A percentile compares a stretch with the other conserved stretches of the same genome.
Evolutionary conservation across 345 rosid species (phyloP).

Genomic region (Hibiscus mutabilis): DNA sequence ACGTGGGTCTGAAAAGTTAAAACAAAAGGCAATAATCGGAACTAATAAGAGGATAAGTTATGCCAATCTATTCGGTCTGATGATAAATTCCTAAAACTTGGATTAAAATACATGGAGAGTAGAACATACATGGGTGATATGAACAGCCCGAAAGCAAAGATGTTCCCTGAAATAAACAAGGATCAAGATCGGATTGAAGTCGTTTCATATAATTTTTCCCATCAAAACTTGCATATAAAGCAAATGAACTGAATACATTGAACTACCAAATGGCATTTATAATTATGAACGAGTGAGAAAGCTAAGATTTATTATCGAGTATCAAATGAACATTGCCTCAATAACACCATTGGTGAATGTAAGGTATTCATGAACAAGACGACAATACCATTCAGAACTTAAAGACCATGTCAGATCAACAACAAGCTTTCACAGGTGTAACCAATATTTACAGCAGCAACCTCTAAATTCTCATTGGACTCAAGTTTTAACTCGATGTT

Average conservation of each 20-base stretch:
- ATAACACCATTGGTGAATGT: neutral
- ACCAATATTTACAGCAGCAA: neutral
- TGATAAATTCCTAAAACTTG: neutral
- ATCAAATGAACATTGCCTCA: neutral
- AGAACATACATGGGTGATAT: slow-evolving; percentile 35
- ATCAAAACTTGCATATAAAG: neutral
- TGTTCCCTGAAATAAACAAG: slow-evolving; percentile 53
- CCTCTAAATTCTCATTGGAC: too few species aligned
- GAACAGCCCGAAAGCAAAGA: slow-evolving; percentile 78
- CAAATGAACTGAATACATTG: neutral
- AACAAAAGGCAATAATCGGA: slow-evolving; percentile 8
- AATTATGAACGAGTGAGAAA: neutral
- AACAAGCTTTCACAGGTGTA: neutral
- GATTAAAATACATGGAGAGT: neutral
- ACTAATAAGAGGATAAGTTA: slow-evolving; percentile 7
- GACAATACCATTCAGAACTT: neutral
- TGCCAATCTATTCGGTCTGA: neutral
- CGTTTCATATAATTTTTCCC: neutral
- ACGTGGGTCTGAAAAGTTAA: slow-evolving; percentile 58
- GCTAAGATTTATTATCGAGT: neutral
- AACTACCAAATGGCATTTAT: neutral
- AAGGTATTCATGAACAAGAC: neutral
- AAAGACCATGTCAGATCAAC: neutral
- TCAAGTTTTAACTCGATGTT: too few species aligned
- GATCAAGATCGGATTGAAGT: slow-evolving; percentile 1